Conservation (phyloP, 2,329 filamentous ascomycete genomes). For the Fusarium falciforme region DNA sequence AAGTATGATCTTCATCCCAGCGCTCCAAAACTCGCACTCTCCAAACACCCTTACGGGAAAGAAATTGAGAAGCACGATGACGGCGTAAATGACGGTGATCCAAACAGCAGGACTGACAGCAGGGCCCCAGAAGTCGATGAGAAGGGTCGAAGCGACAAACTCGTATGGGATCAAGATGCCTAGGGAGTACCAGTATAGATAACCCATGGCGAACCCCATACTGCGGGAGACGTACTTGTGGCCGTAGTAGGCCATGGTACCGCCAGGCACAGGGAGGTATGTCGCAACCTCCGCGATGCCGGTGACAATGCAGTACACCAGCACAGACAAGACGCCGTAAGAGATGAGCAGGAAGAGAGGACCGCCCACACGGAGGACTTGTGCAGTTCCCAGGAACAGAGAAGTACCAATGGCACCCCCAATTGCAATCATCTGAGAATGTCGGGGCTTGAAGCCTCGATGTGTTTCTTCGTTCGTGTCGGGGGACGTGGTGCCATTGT, state of each 20-base stretch:
- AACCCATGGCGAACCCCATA: conserved; percentile 54
- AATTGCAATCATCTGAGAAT: background rate
- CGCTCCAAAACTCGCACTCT: background rate
- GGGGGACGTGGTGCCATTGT: background rate
- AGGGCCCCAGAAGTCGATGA: background rate
- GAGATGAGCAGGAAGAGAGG: background rate
- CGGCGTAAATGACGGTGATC: background rate
- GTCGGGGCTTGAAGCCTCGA: background rate
- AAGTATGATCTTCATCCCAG: conserved; percentile 43
- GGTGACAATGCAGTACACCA: background rate
- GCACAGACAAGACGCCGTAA: background rate
- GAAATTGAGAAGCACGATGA: background rate
- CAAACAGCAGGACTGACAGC: background rate
- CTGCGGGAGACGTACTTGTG: conserved; percentile 44
- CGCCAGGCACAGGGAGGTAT: conserved; percentile 39
- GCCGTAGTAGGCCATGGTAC: conserved; percentile 40
- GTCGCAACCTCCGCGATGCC: conserved; percentile 42
- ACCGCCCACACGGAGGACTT: background rate
- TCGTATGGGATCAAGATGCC: background rate
- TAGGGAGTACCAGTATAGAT: conserved; percentile 55
- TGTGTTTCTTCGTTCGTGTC: background rate
- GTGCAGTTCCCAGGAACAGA: conserved; percentile 5
- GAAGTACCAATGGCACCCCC: conserved; percentile 20
- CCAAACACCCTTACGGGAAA: background rate
- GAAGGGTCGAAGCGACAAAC: background rate